Conservation (phyloP, 306 rosid species). For the Malus sieversii region DNA sequence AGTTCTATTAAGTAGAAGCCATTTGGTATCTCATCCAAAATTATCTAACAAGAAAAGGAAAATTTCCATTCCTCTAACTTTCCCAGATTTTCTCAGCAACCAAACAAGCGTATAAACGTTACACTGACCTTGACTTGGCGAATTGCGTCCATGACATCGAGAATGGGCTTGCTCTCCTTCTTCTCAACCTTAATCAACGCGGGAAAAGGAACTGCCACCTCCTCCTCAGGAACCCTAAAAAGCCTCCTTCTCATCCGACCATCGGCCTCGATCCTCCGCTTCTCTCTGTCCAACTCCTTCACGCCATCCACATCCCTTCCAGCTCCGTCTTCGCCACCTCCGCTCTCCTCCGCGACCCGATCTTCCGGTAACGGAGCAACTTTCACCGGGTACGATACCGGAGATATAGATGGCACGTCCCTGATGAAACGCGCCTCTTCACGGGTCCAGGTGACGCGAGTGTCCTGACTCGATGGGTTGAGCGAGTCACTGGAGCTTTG, state of each 20-base stretch:
- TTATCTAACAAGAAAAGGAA: not conserved
- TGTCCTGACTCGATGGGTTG: slow-evolving; percentile 17
- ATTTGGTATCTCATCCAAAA: not conserved
- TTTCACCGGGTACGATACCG: slow-evolving; percentile 50
- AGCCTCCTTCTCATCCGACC: slow-evolving; percentile 31
- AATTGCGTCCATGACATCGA: slow-evolving; percentile 75
- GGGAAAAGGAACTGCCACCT: slow-evolving; percentile 65
- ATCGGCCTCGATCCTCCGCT: slow-evolving; percentile 40
- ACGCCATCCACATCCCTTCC: slow-evolving; percentile 4
- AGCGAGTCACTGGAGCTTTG: slow-evolving; percentile 5
- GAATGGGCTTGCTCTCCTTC: slow-evolving; percentile 54
- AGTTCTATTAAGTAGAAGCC: not conserved
- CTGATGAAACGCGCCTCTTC: slow-evolving; percentile 67
- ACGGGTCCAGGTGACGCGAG: slow-evolving; percentile 43
- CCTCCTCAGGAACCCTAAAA: slow-evolving; percentile 45
- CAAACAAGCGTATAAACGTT: not conserved
- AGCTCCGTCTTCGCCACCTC: not conserved
- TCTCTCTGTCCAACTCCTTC: slow-evolving; percentile 38
- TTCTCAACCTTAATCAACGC: slow-evolving; percentile 50
- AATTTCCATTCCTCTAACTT: not conserved
- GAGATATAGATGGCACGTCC: slow-evolving; percentile 46
- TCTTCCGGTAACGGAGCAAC: slow-evolving; percentile 88
- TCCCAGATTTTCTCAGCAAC: not conserved
- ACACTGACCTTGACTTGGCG: slow-evolving; percentile 76
- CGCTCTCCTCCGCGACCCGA: slow-evolving; percentile 16